Conservation (phyloP, 1,139 yeast genomes). For the Scheffersomyces cryptocercus region DNA sequence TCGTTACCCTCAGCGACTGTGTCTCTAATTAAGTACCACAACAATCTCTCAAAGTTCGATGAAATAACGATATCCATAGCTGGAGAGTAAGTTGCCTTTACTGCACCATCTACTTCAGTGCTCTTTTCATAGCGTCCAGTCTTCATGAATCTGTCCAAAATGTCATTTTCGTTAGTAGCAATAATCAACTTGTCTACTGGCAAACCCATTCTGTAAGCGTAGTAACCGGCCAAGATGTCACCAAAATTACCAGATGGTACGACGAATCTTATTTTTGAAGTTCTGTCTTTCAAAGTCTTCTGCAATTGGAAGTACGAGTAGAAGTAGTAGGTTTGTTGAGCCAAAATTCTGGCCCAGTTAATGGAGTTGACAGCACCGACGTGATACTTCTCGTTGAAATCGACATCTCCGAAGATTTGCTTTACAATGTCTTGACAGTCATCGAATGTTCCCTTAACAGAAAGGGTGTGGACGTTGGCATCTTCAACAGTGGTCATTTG, state of each 20-base stretch:
- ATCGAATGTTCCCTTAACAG: conserved; percentile 95
- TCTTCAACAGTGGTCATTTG: conserved; percentile 99
- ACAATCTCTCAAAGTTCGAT: conserved; percentile 90
- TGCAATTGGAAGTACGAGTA: conserved; percentile 80
- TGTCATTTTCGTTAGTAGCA: conserved; percentile 95
- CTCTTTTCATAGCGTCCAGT: conserved; percentile 79
- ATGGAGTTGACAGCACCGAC: conserved; percentile 98
- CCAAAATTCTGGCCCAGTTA: conserved; percentile 98
- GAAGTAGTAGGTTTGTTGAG: conserved; percentile 96
- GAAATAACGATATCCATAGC: conserved; percentile 98
- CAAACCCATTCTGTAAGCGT: conserved; percentile 92
- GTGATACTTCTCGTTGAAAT: conserved; percentile 85
- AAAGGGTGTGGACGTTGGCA: conserved; percentile 87
- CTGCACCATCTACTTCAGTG: conserved; percentile 52
- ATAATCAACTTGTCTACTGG: conserved; percentile 85
- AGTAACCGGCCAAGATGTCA: conserved; percentile 95
- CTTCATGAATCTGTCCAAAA: conserved; percentile 86
- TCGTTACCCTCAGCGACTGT: conserved; percentile 56
- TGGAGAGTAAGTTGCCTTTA: conserved; percentile 89
- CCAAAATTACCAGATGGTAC: conserved; percentile 99
- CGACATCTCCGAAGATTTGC: conserved; percentile 84
- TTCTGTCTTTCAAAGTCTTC: conserved; percentile 35
- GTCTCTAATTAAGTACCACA: conserved; percentile 90
- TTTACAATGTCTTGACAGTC: conserved; percentile 98
- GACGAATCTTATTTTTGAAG: conserved; percentile 68